Base-by-base conservation (phyloP, 2,329 filamentous ascomycete species). In the Drechslerella stenobrocha region DNA sequence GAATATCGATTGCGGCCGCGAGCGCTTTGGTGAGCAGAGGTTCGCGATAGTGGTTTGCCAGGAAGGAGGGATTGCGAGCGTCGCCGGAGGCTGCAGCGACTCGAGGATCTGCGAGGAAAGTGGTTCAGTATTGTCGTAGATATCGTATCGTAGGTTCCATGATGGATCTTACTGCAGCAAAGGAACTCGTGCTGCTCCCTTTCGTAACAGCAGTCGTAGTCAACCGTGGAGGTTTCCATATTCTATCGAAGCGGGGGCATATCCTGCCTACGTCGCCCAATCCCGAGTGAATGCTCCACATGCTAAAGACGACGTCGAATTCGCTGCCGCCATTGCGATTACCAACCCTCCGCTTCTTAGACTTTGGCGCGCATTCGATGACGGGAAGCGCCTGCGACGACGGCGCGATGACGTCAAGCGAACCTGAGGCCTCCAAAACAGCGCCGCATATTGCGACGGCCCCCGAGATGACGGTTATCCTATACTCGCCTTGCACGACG, bases 331-430 rank as follows among this genome's bases (percentile, higher is more conserved):
- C 74, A 26, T 70, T 71, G 22, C 72, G 69, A 23, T 18, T 46
- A 20, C 55, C 53, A 7, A 66, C 53, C 11, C 72, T 57, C 35
- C 55, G 47, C 35, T 59, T 67, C 30, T 61, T 59, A 2, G 55
- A 60, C 20, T 55, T 60, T n/a, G 57, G 15, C 73, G 42, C 81
- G 84, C 46, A 67, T 28, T 83, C 77, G 30, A 92, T 79, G 0
- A 87, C 82, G 0, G 87, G 87, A 1, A 92, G 76, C 0, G 88
- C 84, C 73, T 89, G 84, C 34, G 85, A 88, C 40, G 82, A 81
- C 1, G 87, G 83, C 13, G 87, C 86, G 74, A 84, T 13, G 89
- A 79, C 78, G 82, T 84, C 70, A 81, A 78, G 3, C 0, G 72
- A 75, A 23, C 80, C 76, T 0, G 80, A 78, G 1, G 81, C 74